Conservation (phyloP, 495 filamentous ascomycete species). For the Staphylotrichum tortipilum region DNA sequence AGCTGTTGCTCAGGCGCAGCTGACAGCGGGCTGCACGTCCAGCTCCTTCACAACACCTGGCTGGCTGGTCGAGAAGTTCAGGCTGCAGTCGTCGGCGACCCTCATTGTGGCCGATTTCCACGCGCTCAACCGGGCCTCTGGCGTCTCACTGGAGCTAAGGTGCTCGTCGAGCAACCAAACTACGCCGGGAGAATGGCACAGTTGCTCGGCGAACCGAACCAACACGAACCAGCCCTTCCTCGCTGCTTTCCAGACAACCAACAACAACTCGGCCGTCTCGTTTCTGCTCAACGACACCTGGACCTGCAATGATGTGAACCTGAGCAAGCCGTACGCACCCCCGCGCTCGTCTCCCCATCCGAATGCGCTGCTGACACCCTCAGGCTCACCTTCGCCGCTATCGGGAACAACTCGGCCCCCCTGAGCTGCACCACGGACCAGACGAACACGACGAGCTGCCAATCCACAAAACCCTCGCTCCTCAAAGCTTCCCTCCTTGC, state of each 20-base stretch:
- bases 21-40: conserved; percentile 13
- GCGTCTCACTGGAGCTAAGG: background rate
- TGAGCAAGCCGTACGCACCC: conserved; percentile 8
- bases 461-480: conserved; percentile 3
- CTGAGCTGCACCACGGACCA: conserved; percentile 2
- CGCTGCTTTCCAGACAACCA: conserved; percentile 1
- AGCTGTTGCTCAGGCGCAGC: background rate
- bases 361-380: background rate
- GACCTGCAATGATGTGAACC: conserved; percentile 14
- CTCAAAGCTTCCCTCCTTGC: conserved; percentile 9
- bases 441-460: background rate
- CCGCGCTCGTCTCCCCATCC: background rate
- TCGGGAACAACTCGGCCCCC: conserved; percentile 14
- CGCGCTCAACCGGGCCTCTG: conserved; percentile 17
- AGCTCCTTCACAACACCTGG: conserved; percentile 19
- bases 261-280: background rate
- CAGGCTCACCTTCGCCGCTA: conserved; percentile 15
- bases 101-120: conserved; percentile 5
- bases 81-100: background rate
- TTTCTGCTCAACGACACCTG: conserved; percentile 21
- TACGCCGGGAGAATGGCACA: conserved; percentile 1
- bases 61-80: conserved; percentile 16
- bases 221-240: background rate
- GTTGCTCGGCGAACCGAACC: conserved; percentile 3
- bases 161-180: background rate